Evolutionary conservation across 352 stramenopile species (phyloP).

Genomic region (Pythium dissotocum): DNA sequence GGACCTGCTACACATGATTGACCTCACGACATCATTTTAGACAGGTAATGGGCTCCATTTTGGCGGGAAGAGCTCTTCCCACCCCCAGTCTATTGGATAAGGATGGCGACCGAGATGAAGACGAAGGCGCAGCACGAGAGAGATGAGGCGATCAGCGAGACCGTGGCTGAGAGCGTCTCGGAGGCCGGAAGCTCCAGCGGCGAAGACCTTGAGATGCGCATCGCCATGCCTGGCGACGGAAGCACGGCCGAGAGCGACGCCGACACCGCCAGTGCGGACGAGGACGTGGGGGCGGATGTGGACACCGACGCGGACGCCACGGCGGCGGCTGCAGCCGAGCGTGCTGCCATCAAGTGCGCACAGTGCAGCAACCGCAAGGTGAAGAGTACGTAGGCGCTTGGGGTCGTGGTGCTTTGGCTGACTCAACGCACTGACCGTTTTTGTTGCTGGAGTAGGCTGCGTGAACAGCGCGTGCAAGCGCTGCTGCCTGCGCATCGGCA

Average conservation of each 20-base stretch:
- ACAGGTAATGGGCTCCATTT: conserved; percentile 18
- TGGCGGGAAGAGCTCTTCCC: conserved; percentile 23
- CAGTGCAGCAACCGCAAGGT: conserved; percentile 16
- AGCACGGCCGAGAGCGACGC: neutral
- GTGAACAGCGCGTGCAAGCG: conserved; percentile 62
- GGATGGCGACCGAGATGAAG: conserved; percentile 8
- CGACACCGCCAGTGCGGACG: conserved; percentile 5
- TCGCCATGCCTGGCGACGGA: conserved; percentile 1
- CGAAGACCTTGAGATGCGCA: conserved; percentile 22
- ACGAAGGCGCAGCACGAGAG: neutral
- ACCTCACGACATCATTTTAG: neutral
- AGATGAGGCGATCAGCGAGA: conserved; percentile 2
- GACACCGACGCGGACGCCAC: neutral
- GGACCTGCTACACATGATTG: neutral
- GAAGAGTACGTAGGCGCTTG: conserved; percentile 12
- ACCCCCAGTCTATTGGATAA: neutral
- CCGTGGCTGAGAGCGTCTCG: conserved; percentile 12
- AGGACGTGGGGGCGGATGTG: conserved; percentile 14
- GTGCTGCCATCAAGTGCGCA: conserved; percentile 18
- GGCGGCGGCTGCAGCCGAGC: conserved; percentile 8
- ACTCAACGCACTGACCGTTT: neutral
- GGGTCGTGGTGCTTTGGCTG: neutral
- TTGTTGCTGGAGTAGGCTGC: conserved; percentile 32
- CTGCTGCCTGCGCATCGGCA: conserved; percentile 54
- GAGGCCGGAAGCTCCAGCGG: conserved; percentile 8